phyloP scores from a whole-genome alignment of 116 monocot genomes.

The Dioscorea cayenensis region DNA sequence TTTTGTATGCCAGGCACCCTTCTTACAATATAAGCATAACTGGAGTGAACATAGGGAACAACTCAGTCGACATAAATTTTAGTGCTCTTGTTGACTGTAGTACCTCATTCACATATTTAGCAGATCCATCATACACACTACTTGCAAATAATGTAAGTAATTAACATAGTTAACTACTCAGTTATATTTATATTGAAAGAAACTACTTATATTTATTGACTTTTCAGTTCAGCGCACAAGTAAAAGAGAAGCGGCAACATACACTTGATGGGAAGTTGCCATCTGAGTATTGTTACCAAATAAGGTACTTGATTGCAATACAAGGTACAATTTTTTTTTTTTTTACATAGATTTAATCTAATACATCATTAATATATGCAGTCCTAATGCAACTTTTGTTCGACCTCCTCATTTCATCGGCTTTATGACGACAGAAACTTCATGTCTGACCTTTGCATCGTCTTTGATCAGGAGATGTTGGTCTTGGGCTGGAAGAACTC shows the following conservation, averaged over 20 bases:
- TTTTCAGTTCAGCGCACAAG: conserved; percentile 65
- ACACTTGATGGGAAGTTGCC: conserved; percentile 40
- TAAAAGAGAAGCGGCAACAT: conserved; percentile 28
- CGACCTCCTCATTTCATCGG: conserved; percentile 15
- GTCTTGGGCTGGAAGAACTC: conserved; percentile 81
- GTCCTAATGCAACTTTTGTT: conserved; percentile 27
- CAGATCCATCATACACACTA: conserved; percentile 61
- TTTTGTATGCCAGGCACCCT: conserved; percentile 25
- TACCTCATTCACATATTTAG: conserved; percentile 86
- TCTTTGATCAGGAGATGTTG: conserved; percentile 82
- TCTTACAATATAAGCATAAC: conserved; percentile 64
- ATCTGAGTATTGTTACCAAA: conserved; percentile 78
- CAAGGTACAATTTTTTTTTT: not conserved
- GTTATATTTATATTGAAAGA: not conserved
- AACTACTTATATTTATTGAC: not conserved
- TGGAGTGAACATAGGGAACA: conserved; percentile 50
- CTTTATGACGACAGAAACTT: conserved; percentile 70
- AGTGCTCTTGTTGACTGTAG: conserved; percentile 81
- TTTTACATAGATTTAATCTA: not conserved
- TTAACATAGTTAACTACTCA: not conserved
- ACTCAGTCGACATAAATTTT: conserved; percentile 28
- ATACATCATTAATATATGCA: conserved; percentile 18
- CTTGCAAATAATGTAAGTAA: conserved; percentile 57
- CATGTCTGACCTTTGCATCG: conserved; percentile 77
- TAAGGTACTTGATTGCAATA: conserved; percentile 34